Percentiles rank a stretch among this genome's conserved stretches.
These are phyloP conservation scores for Pelargonium myrrhifolium DNA, from an alignment of 441 rosid species.

Conservation along the genomic window DNA sequence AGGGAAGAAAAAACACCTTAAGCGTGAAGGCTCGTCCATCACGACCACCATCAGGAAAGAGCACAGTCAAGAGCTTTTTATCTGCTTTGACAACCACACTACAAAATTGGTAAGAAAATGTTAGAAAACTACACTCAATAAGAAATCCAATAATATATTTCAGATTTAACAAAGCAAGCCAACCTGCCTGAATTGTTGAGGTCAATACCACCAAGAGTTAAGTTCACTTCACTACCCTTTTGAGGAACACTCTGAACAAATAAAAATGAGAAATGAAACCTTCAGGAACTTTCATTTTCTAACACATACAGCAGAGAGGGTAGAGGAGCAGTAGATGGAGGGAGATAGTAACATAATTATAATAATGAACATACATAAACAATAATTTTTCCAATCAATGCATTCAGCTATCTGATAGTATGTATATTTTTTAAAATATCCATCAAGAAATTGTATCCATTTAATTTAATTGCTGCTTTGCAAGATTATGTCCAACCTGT, in stretches of 20 bases:
- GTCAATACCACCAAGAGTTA: constrained; percentile 98
- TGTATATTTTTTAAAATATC: background rate
- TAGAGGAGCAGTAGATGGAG: background rate
- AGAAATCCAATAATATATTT: constrained; percentile 4
- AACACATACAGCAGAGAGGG: background rate
- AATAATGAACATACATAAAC: background rate
- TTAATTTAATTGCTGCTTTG: background rate
- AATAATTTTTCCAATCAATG: background rate
- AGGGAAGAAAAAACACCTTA: constrained; percentile 46
- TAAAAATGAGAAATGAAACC: constrained; percentile 21
- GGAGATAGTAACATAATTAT: background rate
- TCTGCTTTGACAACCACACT: constrained; percentile 97
- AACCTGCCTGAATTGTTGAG: constrained; percentile 99
- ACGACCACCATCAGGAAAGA: constrained; percentile 82
- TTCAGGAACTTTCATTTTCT: constrained; percentile 10
- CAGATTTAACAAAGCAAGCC: constrained; percentile 45
- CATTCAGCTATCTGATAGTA: background rate
- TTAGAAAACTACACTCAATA: constrained; percentile 26
- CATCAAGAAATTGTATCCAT: background rate
- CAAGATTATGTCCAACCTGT: background rate
- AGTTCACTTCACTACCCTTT: constrained; percentile 86
- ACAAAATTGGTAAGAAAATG: constrained; percentile 27
- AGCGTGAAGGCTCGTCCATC: constrained; percentile 97
- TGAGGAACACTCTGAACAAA: constrained; percentile 69
- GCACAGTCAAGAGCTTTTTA: constrained; percentile 89